Evolutionary conservation across 2,329 filamentous ascomycete species (phyloP).

Genomic region (Xylariaceae sp.): DNA sequence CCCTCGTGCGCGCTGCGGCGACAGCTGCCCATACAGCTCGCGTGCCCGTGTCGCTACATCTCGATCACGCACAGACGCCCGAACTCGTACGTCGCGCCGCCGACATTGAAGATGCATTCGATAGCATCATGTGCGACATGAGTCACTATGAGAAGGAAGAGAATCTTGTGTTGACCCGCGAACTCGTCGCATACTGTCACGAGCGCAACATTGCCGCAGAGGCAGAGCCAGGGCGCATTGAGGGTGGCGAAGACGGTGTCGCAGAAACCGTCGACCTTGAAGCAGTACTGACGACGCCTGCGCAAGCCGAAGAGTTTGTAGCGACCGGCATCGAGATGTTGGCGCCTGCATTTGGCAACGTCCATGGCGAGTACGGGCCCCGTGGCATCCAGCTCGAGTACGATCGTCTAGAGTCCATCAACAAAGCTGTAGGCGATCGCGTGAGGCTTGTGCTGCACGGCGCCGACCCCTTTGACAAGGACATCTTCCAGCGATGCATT

Average conservation of each 20-base stretch:
- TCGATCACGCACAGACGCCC: constrained; percentile 61
- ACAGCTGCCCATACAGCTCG: constrained; percentile 50
- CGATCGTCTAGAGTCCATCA: constrained; percentile 33
- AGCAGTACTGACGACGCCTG: constrained; percentile 54
- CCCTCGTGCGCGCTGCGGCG: constrained; percentile 51
- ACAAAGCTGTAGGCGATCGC: constrained; percentile 39
- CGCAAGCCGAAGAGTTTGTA: constrained; percentile 60
- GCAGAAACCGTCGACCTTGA: constrained; percentile 44
- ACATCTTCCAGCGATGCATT: constrained; percentile 42
- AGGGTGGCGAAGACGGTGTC: constrained; percentile 62
- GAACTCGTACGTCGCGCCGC: constrained; percentile 57
- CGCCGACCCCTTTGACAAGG: constrained; percentile 43
- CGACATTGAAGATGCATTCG: constrained; percentile 54
- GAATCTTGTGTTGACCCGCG: constrained; percentile 59
- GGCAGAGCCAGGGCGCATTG: constrained; percentile 66
- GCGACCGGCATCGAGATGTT: constrained; percentile 63
- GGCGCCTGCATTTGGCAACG: constrained; percentile 64
- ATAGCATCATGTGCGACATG: constrained; percentile 75
- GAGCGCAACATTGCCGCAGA: constrained; percentile 62
- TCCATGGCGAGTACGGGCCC: constrained; percentile 61
- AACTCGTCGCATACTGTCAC: constrained; percentile 59
- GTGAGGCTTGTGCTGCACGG: constrained; percentile 46
- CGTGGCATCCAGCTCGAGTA: constrained; percentile 36
- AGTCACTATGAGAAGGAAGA: constrained; percentile 66
- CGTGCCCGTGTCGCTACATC: constrained; percentile 58